These are phyloP conservation scores for Pterulicium gracile DNA, from an alignment of 1,284 basidiomycete genomes.

Conservation along the genomic window DNA sequence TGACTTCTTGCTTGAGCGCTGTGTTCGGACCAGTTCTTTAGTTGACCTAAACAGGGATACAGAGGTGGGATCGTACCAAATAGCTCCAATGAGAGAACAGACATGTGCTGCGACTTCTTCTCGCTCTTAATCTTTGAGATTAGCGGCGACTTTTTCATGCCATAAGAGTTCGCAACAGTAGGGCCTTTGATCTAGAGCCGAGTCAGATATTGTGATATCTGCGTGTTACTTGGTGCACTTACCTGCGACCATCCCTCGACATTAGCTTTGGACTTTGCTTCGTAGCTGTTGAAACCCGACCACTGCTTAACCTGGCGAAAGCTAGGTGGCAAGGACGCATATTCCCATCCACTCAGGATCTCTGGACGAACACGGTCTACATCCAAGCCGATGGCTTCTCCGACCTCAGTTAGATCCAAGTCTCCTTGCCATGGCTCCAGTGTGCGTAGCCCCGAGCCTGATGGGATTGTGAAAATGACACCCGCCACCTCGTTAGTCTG, in stretches of 20 bases:
- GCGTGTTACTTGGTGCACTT: too few relatives aligned
- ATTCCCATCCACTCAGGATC: slow-evolving; percentile 79
- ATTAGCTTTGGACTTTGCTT: slow-evolving; percentile 8
- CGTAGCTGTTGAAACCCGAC: slow-evolving; percentile 24
- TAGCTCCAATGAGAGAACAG: slow-evolving; percentile 73
- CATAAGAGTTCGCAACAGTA: slow-evolving; percentile 66
- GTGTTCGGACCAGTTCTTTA: slow-evolving; percentile 2
- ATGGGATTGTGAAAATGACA: slow-evolving; percentile 60
- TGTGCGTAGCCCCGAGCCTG: slow-evolving; percentile 37
- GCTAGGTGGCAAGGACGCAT: slow-evolving; percentile 55
- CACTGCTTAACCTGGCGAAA: slow-evolving; percentile 39
- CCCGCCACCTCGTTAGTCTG: slow-evolving; percentile 74
- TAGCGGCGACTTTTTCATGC: slow-evolving; percentile 48
- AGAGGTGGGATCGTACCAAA: slow-evolving; percentile 45
- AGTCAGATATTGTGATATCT: too few relatives aligned
- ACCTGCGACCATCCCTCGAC: too few relatives aligned
- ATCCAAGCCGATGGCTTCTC: too few relatives aligned
- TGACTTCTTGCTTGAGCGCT: slow-evolving; percentile 56
- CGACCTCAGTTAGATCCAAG: too few relatives aligned
- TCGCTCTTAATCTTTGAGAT: slow-evolving; percentile 38
- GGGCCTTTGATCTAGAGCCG: slow-evolving; percentile 65
- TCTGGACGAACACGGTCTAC: too few relatives aligned
- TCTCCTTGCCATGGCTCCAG: slow-evolving; percentile 48
- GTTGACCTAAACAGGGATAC: background rate
- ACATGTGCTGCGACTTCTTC: slow-evolving; percentile 59